phyloP scores from a whole-genome alignment of 2,329 filamentous ascomycete genomes.

The Zymoseptoria tritici region DNA sequence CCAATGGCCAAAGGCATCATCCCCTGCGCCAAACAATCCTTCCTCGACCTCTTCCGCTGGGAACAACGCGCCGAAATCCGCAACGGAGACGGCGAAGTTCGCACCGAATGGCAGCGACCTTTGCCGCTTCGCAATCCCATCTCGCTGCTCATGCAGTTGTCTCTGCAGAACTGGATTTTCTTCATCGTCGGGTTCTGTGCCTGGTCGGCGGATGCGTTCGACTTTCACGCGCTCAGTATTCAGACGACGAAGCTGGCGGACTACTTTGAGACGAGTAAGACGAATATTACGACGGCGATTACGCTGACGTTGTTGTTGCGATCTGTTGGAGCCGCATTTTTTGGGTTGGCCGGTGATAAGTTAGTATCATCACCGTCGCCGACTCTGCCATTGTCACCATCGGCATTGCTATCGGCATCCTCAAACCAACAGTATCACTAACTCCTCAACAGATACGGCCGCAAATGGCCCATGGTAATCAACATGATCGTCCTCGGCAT shows the following conservation, averaged over 20 bases:
- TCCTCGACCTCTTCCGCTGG: slow-evolving; percentile 62
- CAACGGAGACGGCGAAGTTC: slow-evolving; percentile 57
- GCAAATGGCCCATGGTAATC: slow-evolving; percentile 52
- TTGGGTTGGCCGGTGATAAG: slow-evolving; percentile 70
- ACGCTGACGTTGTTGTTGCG: slow-evolving; percentile 67
- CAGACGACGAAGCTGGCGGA: slow-evolving; percentile 63
- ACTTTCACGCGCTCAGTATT: slow-evolving; percentile 74
- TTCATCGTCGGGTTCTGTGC: slow-evolving; percentile 65
- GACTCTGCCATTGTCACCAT: no score
- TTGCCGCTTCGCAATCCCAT: slow-evolving; percentile 64
- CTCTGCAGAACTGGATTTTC: slow-evolving; percentile 63
- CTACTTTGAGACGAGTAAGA: slow-evolving; percentile 54
- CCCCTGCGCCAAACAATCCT: slow-evolving; percentile 57
- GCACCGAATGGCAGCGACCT: slow-evolving; percentile 61
- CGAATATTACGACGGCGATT: slow-evolving; percentile 66
- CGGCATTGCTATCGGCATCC: no score
- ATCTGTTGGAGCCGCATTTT: slow-evolving; percentile 66
- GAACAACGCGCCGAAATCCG: slow-evolving; percentile 63
- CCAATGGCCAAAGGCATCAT: slow-evolving; percentile 59
- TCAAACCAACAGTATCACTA: no score
- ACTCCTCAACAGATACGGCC: slow-evolving; percentile 45
- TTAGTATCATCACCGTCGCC: no score
- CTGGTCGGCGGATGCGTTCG: slow-evolving; percentile 78
- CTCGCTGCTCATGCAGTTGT: slow-evolving; percentile 58
- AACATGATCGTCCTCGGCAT: slow-evolving; percentile 68